phyloP scores from a whole-genome alignment of 345 rosid species.

The Viola odorata region DNA sequence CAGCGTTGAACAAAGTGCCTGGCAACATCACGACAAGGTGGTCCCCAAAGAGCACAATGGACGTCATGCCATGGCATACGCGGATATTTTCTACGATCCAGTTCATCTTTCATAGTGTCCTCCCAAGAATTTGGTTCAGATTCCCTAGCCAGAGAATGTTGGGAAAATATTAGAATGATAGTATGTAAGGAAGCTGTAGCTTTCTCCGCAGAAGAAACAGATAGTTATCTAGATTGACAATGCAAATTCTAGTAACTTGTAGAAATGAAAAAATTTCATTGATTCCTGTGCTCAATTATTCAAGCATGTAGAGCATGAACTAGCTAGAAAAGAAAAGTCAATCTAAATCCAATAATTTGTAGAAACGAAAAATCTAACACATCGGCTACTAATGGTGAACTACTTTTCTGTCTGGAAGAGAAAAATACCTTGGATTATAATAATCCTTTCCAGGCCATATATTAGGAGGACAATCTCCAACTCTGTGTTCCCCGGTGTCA shows the following conservation, averaged over 20 bases:
- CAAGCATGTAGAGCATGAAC: too few relatives aligned
- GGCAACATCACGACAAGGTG: conserved; percentile 86
- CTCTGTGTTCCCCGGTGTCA: conserved; percentile 67
- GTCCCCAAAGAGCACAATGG: conserved; percentile 96
- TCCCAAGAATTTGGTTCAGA: conserved; percentile 99
- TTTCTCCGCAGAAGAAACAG: too few relatives aligned
- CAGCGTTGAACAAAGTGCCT: conserved; percentile 93
- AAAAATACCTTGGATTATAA: conserved; percentile 73
- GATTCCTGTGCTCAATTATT: too few relatives aligned
- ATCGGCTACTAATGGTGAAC: neutral
- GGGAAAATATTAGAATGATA: neutral
- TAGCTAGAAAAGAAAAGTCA: too few relatives aligned
- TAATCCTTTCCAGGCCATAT: conserved; percentile 95
- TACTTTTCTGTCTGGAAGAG: neutral
- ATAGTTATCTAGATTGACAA: too few relatives aligned
- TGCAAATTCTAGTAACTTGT: too few relatives aligned
- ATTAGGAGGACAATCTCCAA: conserved; percentile 64
- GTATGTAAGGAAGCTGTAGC: neutral
- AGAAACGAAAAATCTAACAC: neutral
- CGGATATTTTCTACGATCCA: conserved; percentile 66
- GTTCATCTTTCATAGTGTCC: conserved; percentile 75
- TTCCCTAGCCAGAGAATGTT: conserved; percentile 47
- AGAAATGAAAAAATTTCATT: too few relatives aligned
- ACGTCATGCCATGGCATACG: conserved; percentile 99
- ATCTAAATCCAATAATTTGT: too few relatives aligned